Percentiles rank a stretch among this genome's conserved stretches.
phyloP scores from a whole-genome alignment of 371 early-diverging fungal genomes.

The Rhizomucor miehei region DNA sequence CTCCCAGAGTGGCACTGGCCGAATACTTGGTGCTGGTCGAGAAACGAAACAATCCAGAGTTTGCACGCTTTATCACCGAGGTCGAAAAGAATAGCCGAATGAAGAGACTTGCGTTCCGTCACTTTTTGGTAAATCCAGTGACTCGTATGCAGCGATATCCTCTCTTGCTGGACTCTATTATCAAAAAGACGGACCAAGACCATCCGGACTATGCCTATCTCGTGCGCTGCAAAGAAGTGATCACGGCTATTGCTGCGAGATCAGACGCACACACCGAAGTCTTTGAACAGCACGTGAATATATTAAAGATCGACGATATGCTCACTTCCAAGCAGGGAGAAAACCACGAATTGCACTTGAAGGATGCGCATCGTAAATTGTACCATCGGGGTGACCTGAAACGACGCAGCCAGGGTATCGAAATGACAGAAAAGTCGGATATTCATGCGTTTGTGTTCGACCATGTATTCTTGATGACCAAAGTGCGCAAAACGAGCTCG shows the following conservation, averaged over 20 bases:
- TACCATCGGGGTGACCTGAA: conserved; percentile 80
- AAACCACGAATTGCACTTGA: conserved; percentile 66
- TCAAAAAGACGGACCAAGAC: conserved; percentile 81
- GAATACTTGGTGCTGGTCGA: conserved; percentile 80
- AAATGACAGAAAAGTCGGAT: conserved; percentile 65
- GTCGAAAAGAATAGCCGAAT: conserved; percentile 60
- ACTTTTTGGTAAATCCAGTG: conserved; percentile 63
- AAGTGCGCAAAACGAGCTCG: conserved; percentile 50
- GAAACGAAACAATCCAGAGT: conserved; percentile 59
- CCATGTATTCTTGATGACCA: conserved; percentile 82
- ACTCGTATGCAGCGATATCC: conserved; percentile 90
- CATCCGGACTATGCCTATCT: conserved; percentile 79
- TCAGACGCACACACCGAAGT: conserved; percentile 31
- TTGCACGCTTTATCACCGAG: conserved; percentile 71
- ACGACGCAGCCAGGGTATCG: conserved; percentile 62
- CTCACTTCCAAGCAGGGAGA: conserved; percentile 52
- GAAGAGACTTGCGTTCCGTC: conserved; percentile 63
- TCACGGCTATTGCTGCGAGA: conserved; percentile 29
- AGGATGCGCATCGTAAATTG: conserved; percentile 67
- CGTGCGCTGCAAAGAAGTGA: conserved; percentile 69
- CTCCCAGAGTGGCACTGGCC: conserved; percentile 82
- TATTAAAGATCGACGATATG: conserved; percentile 35
- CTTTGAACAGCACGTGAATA: conserved; percentile 29
- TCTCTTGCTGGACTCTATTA: conserved; percentile 77
- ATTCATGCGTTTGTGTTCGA: conserved; percentile 86